phyloP scores from a whole-genome alignment of 345 rosid genomes.

The Pistacia integerrima region DNA sequence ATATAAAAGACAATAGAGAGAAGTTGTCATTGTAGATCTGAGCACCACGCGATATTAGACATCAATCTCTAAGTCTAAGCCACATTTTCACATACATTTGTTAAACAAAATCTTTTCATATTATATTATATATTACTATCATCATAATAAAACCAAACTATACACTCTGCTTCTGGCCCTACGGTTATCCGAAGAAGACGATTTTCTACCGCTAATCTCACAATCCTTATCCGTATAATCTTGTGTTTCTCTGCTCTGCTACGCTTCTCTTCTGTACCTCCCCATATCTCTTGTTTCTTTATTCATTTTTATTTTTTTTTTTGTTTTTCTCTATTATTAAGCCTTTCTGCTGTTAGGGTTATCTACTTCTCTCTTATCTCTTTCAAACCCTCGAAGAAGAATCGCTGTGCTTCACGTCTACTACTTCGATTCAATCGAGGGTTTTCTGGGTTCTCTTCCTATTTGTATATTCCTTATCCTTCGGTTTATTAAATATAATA shows the following conservation, averaged over 20 bases:
- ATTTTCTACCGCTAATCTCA: conserved; percentile 51
- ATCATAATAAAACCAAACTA: not conserved
- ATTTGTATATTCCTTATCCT: not conserved
- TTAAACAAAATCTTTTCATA: no score
- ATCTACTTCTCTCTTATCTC: not conserved
- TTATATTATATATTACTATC: no score
- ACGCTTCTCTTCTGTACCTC: conserved; percentile 11
- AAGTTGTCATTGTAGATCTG: no score
- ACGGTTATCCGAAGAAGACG: conserved; percentile 42
- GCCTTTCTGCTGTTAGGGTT: conserved; percentile 9
- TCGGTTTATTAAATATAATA: not conserved
- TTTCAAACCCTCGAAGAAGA: conserved; percentile 39
- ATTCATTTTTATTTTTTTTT: not conserved
- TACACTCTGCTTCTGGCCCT: conserved; percentile 37
- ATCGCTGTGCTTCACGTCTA: conserved; percentile 39
- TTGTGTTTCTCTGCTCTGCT: conserved; percentile 11
- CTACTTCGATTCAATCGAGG: conserved; percentile 49
- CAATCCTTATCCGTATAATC: conserved; percentile 52
- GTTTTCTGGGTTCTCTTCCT: conserved; percentile 21
- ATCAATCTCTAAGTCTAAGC: no score
- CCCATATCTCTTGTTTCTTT: not conserved
- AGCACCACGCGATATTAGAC: no score
- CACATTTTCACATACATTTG: no score
- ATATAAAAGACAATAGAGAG: no score
- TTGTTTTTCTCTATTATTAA: not conserved